phyloP scores from a whole-genome alignment of 2,329 filamentous ascomycete species.

The Botrytis pseudocinerea region DNA sequence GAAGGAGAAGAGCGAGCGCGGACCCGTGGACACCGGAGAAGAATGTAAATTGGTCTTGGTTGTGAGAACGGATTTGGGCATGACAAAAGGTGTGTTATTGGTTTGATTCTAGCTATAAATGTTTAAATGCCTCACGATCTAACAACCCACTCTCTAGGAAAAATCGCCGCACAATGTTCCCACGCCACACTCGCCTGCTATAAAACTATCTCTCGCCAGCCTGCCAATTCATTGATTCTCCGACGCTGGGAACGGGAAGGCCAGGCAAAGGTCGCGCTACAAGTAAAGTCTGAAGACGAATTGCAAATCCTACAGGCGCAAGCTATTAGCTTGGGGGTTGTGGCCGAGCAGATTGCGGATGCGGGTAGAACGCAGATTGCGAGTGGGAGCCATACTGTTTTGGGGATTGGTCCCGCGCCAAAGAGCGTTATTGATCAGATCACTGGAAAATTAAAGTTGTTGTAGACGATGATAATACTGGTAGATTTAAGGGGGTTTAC shows the following conservation, averaged over 20 bases:
- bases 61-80: conserved; percentile 90
- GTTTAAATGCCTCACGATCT: background rate
- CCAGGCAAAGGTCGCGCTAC: conserved; percentile 91
- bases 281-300: conserved; percentile 84
- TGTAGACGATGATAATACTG: conserved; percentile 51
- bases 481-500: background rate
- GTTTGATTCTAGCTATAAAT: conserved; percentile 21
- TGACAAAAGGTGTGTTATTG: conserved; percentile 79
- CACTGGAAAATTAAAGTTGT: conserved; percentile 79
- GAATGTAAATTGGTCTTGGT: conserved; percentile 95
- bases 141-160: conserved; percentile 60
- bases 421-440: conserved; percentile 85
- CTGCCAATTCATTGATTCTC: conserved; percentile 63
- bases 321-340: conserved; percentile 80
- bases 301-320: conserved; percentile 71
- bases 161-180: conserved; percentile 93
- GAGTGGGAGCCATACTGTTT: conserved; percentile 84
- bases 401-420: conserved; percentile 80
- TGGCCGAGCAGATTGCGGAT: conserved; percentile 87
- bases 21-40: conserved; percentile 53
- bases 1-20: conserved; percentile 34
- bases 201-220: conserved; percentile 68
- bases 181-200: conserved; percentile 98
- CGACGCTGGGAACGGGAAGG: conserved; percentile 82
- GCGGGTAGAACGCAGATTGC: conserved; percentile 98